Base-by-base conservation (phyloP, 805 yeast genomes). In the Cyberlindnera sargentensis region DNA sequence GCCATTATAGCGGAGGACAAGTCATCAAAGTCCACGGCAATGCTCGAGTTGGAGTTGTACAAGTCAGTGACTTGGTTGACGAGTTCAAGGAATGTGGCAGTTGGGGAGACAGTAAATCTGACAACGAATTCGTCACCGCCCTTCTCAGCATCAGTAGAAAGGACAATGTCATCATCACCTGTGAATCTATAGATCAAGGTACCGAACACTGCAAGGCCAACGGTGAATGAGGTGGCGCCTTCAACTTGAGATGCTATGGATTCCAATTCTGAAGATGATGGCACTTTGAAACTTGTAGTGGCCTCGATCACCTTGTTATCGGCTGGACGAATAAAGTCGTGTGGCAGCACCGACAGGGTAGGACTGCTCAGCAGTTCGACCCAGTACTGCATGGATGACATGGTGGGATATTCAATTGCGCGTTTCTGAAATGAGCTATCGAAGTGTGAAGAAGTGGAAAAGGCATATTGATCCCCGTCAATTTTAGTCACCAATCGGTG, bases 131-230 rank as follows among this genome's bases (percentile, higher is more conserved):
- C 78, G 41, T 67, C 65, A 34, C 65, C 58, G 20, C 43, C 47
- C n/a, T 48, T 31, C 26, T 47, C 52, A 26, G 73, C 62, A 52
- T 82, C 79, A 0, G 89, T 80, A n/a, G 90, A 89, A 47, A 91
- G 67, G n/a, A 84, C 81, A 40, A 93, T 81, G 56, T 91, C 97
- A 51, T 91, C 97, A 61, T 91, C 98, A 25, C 97, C 98, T 2
- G 96, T 84, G 38, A 87, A 68, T 58, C 98, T 73, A 63, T 76
- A 82, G 33, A 87, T 72, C 45, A 91, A 71, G 1, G 83, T 78
- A 25, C 83, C 77, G 65, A 81, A 85, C 1, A 76, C 76, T 15
- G 95, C 68, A 48, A 87, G 68, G 0, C 81, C 80, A 11, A 75
- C 63, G 8, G 68, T 57, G 60, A 82, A 85, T 6, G 60, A 54